A percentile compares a stretch with the other conserved stretches of the same genome.
Evolutionary conservation across 2,329 filamentous ascomycete species (phyloP).

Genomic region (Anthostomella pinea): DNA sequence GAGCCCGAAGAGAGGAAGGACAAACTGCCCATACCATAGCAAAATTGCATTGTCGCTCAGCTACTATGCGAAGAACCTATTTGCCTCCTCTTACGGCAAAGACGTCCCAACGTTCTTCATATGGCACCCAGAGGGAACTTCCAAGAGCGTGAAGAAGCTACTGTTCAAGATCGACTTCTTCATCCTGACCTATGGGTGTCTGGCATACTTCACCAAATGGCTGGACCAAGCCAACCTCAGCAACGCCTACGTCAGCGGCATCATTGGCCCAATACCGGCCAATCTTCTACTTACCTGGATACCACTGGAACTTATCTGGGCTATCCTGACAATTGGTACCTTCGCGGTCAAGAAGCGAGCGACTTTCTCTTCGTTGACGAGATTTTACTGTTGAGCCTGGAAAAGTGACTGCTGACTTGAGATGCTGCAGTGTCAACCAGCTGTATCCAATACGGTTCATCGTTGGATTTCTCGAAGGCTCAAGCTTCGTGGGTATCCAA

Average conservation of each 20-base stretch:
- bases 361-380: no score
- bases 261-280: slow-evolving; percentile 20
- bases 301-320: slow-evolving; percentile 40
- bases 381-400: background rate
- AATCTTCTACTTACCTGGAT: slow-evolving; percentile 33
- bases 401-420: background rate
- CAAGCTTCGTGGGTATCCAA: slow-evolving; percentile 46
- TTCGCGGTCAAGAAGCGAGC: slow-evolving; percentile 14
- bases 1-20: no score
- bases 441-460: slow-evolving; percentile 40
- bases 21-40: no score
- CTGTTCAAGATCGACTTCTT: slow-evolving; percentile 31
- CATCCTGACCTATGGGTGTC: slow-evolving; percentile 28
- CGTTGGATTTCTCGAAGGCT: slow-evolving; percentile 44
- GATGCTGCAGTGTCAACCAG: no score
- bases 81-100: slow-evolving; percentile 28
- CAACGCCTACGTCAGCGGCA: slow-evolving; percentile 26
- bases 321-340: slow-evolving; percentile 19
- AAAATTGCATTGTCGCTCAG: slow-evolving; percentile 13
- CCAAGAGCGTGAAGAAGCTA: slow-evolving; percentile 24
- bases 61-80: slow-evolving; percentile 22
- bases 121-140: slow-evolving; percentile 26
- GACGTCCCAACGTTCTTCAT: slow-evolving; percentile 24
- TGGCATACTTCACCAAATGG: slow-evolving; percentile 29
- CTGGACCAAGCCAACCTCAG: slow-evolving; percentile 25